phyloP scores from a whole-genome alignment of 306 rosid genomes.

The Crotalaria pallida region DNA sequence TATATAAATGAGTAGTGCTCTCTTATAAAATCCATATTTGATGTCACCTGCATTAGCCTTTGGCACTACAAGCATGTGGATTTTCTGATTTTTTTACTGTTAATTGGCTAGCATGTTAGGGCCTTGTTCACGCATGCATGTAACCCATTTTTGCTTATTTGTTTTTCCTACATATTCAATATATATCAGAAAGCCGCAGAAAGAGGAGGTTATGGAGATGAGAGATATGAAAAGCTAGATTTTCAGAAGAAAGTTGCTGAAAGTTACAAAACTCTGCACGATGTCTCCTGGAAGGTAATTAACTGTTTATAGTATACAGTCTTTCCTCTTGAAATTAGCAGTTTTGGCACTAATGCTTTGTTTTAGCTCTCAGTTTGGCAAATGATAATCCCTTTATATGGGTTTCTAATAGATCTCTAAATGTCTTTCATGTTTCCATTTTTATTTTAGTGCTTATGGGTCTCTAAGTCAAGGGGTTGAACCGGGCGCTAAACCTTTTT shows the following conservation, averaged over 20 bases:
- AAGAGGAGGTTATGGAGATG: conserved; percentile 92
- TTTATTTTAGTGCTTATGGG: conserved; percentile 4
- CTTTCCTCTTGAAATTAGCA: no score
- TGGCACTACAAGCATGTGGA: not conserved
- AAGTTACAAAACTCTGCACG: conserved; percentile 52
- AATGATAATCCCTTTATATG: not conserved
- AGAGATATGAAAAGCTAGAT: conserved; percentile 83
- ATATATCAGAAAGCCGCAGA: conserved; percentile 75
- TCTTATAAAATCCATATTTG: not conserved
- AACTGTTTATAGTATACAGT: no score
- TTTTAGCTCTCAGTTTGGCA: not conserved
- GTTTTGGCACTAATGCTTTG: conserved; percentile 11
- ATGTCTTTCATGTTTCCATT: not conserved
- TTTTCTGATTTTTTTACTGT: not conserved
- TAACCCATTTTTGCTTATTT: not conserved
- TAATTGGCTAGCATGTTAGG: not conserved
- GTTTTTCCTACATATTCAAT: not conserved
- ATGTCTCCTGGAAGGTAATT: conserved; percentile 81
- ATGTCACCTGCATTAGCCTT: not conserved
- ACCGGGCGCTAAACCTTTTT: not conserved
- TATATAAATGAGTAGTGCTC: not conserved
- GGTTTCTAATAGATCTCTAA: not conserved
- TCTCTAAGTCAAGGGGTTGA: not conserved
- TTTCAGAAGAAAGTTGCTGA: conserved; percentile 56
- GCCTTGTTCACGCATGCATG: not conserved